Evolutionary conservation across 1,139 yeast genomes (phyloP), one percentile per base, ranked within the genome.

Genomic region (Debaryomyces udenii): DNA sequence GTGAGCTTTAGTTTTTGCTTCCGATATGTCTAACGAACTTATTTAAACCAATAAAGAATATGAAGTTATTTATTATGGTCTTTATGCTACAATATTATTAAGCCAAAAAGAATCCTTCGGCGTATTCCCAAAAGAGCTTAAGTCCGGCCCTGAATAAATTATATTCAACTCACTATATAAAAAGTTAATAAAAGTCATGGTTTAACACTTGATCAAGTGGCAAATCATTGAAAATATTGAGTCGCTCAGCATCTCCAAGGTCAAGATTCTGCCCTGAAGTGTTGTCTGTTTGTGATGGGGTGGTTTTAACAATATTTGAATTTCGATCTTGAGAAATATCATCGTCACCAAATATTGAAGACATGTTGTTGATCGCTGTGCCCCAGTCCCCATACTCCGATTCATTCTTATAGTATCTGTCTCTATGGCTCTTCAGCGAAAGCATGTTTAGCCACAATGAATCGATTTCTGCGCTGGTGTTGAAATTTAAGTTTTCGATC

Each of bases 381-480:
- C 35, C 26, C 13, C 28, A 4, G 16, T 16, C 13, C 9, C n/a
- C 23, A 11, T 9, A 23, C 6, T 15, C 28, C n/a, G 23, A 3
- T 24, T 17, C 11, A 14, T 34, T 27, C n/a, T 27, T 30, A 9
- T 6, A 28, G 15, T 14, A 11, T 20, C 13, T 23, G 13, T 32
- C 24, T 26, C 32, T 26, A 9, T 28, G 24, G 35, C 23, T 22
- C 20, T 68, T 67, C 56, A 61, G 53, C 14, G 59, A 54, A 15
- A 68, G 54, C 54, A 70, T 58, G 41, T 66, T 71, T 23, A 63
- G 46, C 76, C 76, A 70, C 22, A 69, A 47, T 41, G 62, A 59
- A 47, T 70, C 76, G 26, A 68, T 60, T 38, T 67, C 72, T 5
- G 58, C 57, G 40, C 62, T 62, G 24, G 60, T 58, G 27, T 64